These are phyloP conservation scores for Wickerhamiella dianesei DNA, from an alignment of 805 yeast species.

Conservation along the genomic window DNA sequence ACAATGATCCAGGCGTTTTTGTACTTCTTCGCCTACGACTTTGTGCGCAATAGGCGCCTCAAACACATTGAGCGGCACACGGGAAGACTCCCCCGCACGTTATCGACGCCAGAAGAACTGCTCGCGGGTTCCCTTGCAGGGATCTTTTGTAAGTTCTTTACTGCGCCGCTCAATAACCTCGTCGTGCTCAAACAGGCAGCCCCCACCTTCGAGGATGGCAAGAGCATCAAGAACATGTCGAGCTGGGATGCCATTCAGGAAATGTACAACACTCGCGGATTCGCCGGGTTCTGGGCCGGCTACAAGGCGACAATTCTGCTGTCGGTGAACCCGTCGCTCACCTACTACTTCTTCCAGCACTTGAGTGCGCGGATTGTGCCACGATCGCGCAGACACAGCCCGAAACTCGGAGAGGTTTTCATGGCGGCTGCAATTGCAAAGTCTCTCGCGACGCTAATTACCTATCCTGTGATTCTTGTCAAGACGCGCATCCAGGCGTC, in stretches of 20 bases:
- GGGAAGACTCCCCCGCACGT: conserved; percentile 20
- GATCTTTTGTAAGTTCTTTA: conserved; percentile 23
- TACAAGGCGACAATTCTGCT: conserved; percentile 22
- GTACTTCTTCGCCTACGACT: conserved; percentile 25
- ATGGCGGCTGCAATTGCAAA: conserved; percentile 58
- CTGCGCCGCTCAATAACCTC: conserved; percentile 23
- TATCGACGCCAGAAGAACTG: conserved; percentile 22
- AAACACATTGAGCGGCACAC: conserved; percentile 7
- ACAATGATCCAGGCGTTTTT: conserved; percentile 23
- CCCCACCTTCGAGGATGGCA: conserved; percentile 5
- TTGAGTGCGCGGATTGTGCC: conserved; percentile 17
- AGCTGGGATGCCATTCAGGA: conserved; percentile 13
- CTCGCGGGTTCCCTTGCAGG: conserved; percentile 24
- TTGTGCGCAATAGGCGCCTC: conserved; percentile 18
- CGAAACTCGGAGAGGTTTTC: conserved; percentile 37
- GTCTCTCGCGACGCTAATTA: conserved; percentile 45
- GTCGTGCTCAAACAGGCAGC: conserved; percentile 23
- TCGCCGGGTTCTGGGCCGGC: conserved; percentile 25
- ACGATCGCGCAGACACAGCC: conserved; percentile 16
- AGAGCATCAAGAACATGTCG: conserved; percentile 2
- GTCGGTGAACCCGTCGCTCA: conserved; percentile 24
- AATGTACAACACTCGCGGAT: conserved; percentile 21
- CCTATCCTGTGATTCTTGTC: conserved; percentile 70
- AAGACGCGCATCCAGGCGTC: conserved; percentile 52
- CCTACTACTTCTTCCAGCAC: conserved; percentile 25